phyloP scores from a whole-genome alignment of 352 stramenopile species.

The Phytophthora multivora region DNA sequence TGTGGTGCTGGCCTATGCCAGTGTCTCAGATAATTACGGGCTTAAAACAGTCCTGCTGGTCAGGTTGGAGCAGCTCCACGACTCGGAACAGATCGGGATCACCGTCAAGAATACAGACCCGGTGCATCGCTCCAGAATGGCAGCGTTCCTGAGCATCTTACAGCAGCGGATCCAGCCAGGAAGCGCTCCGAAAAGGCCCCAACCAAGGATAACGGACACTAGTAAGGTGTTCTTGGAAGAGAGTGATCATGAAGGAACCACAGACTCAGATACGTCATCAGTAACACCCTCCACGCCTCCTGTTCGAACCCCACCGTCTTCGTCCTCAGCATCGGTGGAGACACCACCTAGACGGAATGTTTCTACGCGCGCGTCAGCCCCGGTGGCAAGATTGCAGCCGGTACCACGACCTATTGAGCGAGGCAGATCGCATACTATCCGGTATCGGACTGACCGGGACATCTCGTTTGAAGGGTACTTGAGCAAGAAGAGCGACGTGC shows the following conservation, averaged over 20 bases:
- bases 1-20: slow-evolving; percentile 64
- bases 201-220: slow-evolving; percentile 46
- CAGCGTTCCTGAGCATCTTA: slow-evolving; percentile 56
- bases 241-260: slow-evolving; percentile 35
- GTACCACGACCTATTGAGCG: slow-evolving; percentile 30
- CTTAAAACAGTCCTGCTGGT: slow-evolving; percentile 62
- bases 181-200: slow-evolving; percentile 45
- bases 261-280: slow-evolving; percentile 36
- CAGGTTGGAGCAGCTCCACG: slow-evolving; percentile 68
- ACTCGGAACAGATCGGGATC: slow-evolving; percentile 70
- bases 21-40: slow-evolving; percentile 44
- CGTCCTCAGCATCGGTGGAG: slow-evolving; percentile 11
- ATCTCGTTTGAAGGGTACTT: slow-evolving; percentile 87
- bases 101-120: slow-evolving; percentile 75
- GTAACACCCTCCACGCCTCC: slow-evolving; percentile 18
- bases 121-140: slow-evolving; percentile 48
- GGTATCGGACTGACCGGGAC: slow-evolving; percentile 65
- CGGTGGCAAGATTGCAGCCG: background rate
- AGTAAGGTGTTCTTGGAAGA: slow-evolving; percentile 63
- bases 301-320: slow-evolving; percentile 14
- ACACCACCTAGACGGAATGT: slow-evolving; percentile 15
- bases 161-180: slow-evolving; percentile 70
- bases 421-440: slow-evolving; percentile 62
- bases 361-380: background rate
- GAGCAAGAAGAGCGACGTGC: slow-evolving; percentile 83